phyloP scores from a whole-genome alignment of 768 basidiomycete species.

The Xerocomellus intermedius region DNA sequence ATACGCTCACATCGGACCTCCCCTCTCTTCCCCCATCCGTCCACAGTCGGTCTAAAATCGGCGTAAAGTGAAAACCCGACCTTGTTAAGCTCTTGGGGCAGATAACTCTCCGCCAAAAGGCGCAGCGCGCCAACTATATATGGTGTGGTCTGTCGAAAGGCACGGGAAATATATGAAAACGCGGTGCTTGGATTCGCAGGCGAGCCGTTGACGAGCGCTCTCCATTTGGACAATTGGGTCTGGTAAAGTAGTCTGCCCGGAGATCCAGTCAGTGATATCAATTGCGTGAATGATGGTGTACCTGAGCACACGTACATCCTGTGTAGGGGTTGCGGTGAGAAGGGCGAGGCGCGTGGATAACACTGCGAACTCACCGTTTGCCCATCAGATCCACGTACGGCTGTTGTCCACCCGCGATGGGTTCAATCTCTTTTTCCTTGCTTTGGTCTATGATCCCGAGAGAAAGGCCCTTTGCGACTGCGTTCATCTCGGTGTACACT shows the following conservation, averaged over 20 bases:
- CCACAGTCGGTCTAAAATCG: slow-evolving; percentile 80
- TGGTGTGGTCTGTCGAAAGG: slow-evolving; percentile 78
- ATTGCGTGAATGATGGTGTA: background rate
- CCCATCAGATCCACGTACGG: slow-evolving; percentile 89
- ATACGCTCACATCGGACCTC: slow-evolving; percentile 71
- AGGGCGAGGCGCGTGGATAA: background rate
- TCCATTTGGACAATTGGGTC: slow-evolving; percentile 69
- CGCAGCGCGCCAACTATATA: slow-evolving; percentile 75
- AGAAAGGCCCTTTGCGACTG: slow-evolving; percentile 78
- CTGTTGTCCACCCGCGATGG: slow-evolving; percentile 57
- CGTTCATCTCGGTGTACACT: slow-evolving; percentile 93
- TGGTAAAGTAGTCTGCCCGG: slow-evolving; percentile 71
- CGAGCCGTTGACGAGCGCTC: slow-evolving; percentile 70
- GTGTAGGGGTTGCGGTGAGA: background rate
- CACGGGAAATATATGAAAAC: slow-evolving; percentile 78
- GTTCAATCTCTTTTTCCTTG: slow-evolving; percentile 55
- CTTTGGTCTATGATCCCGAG: slow-evolving; percentile 70
- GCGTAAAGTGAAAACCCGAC: slow-evolving; percentile 79
- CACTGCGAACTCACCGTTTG: slow-evolving; percentile 44
- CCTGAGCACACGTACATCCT: slow-evolving; percentile 40
- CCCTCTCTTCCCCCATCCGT: slow-evolving; percentile 82
- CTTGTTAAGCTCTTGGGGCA: slow-evolving; percentile 55
- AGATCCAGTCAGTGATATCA: slow-evolving; percentile 5
- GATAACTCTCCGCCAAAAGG: slow-evolving; percentile 61
- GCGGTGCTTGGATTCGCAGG: slow-evolving; percentile 73